Base-by-base conservation (phyloP, 768 basidiomycete species). In the Candolleomyces efflorescens region DNA sequence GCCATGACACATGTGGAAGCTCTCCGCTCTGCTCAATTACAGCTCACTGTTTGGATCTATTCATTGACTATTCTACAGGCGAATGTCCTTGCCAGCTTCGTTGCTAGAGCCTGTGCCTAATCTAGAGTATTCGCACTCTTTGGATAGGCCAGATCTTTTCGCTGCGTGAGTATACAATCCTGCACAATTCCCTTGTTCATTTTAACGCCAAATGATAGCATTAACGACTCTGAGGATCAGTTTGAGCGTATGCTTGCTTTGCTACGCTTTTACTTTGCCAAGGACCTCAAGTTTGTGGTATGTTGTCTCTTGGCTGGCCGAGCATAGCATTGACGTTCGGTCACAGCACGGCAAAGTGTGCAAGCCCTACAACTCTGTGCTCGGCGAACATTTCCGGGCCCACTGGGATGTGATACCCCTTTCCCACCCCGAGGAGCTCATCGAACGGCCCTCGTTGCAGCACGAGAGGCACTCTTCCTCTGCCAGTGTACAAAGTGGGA, bases 211-310 rank as follows among this genome's bases (percentile, higher is more conserved):
- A 27, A 50, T 39, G 54, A 27, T 18, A 97, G 94, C 39, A 91
- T 98, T 66, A 97, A 96, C 64, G 93, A 96, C 67, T 90, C 89
- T 18, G 80, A 86, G 36, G 93, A 96, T 69, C 87, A 93, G n/a
- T 87, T 99, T 62, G 90, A 94, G 63, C 85, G 96, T 43, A 95
- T 98, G 89, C 75, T 98, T n/a, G 89, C 94, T 41, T 89, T 92
- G 4, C 69, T 98, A 43, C 82, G 94, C 41, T 98, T 93, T 67
- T 75, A 86, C 5, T 92, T 96, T 69, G 89, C 92, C 50, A 97
- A 97, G 69, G 94, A 98, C 65, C 86, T 97, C 70, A 96, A 94
- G 75, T 94, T 92, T 67, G 76, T 96, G 50, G 92, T 91, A 63
- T 65, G 88, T 81, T 17, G 36, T 41, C 5, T 59, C 15, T 46